phyloP scores from a whole-genome alignment of 164 flowering plant genomes.

The Nymphaea thermarum region DNA sequence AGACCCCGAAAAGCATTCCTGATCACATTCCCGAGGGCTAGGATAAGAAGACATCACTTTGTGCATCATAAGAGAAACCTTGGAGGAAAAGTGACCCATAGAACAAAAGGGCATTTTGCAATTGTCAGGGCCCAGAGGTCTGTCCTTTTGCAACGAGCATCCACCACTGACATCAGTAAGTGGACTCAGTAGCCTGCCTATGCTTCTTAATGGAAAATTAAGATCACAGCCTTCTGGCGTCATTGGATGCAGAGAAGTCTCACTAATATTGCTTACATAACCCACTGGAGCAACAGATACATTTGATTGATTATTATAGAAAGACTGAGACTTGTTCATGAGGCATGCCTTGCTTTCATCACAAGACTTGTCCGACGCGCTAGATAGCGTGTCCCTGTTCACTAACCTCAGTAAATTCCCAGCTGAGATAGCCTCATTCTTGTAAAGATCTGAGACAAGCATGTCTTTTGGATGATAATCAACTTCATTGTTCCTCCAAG shows the following conservation, averaged over 20 bases:
- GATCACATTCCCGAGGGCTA: no score
- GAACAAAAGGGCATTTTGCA: background rate
- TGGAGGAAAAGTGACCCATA: background rate
- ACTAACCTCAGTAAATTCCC: slow-evolving; percentile 63
- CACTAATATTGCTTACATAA: slow-evolving; percentile 11
- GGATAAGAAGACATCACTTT: background rate
- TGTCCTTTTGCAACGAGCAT: background rate
- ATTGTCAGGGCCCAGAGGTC: background rate
- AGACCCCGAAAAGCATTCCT: background rate
- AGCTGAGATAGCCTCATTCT: slow-evolving; percentile 55
- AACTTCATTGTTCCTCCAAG: slow-evolving; percentile 13
- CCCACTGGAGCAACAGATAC: slow-evolving; percentile 12
- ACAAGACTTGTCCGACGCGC: slow-evolving; percentile 11
- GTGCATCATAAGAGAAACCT: background rate
- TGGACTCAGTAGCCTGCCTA: background rate
- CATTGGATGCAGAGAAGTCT: slow-evolving; percentile 8
- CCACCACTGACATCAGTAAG: background rate
- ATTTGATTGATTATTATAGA: slow-evolving; percentile 15
- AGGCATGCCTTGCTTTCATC: slow-evolving; percentile 11
- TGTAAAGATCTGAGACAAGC: slow-evolving; percentile 28
- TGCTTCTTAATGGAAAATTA: background rate
- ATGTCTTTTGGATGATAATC: slow-evolving; percentile 12
- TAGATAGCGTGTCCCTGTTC: slow-evolving; percentile 31
- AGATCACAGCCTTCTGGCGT: background rate
- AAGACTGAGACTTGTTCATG: slow-evolving; percentile 16